A percentile compares a stretch with the other conserved stretches of the same genome.
Conservation (phyloP, 352 stramenopile genomes). For the Pythium oligandrum region DNA sequence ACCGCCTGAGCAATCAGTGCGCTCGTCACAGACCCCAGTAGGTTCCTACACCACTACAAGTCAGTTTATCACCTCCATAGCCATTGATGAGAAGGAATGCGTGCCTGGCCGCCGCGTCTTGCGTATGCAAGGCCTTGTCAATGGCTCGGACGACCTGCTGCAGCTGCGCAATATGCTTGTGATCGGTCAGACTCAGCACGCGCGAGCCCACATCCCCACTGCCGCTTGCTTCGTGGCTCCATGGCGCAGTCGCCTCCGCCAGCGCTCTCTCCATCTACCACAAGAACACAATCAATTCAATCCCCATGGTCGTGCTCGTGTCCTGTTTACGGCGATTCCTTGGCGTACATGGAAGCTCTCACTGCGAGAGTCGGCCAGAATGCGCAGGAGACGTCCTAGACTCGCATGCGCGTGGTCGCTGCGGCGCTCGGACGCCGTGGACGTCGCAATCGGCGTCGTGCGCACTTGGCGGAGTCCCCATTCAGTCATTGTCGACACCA, state of each 20-base stretch:
- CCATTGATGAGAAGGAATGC: not conserved
- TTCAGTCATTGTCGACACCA: not conserved
- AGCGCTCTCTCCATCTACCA: conserved; percentile 2
- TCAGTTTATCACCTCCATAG: not conserved
- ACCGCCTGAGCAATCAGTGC: conserved; percentile 39
- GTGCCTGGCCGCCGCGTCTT: not conserved
- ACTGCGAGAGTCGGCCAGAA: conserved; percentile 1
- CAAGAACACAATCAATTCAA: too few relatives aligned
- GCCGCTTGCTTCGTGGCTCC: not conserved
- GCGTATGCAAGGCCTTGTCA: conserved; percentile 6
- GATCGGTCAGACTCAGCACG: conserved; percentile 25
- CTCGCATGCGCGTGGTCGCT: conserved; percentile 9
- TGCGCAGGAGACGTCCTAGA: conserved; percentile 20
- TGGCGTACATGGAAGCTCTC: too few relatives aligned
- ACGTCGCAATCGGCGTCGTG: not conserved
- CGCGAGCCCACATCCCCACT: not conserved
- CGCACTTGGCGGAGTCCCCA: conserved; percentile 10
- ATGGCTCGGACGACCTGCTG: conserved; percentile 19
- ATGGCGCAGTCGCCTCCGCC: not conserved
- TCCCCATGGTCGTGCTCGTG: too few relatives aligned
- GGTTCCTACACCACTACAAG: conserved; percentile 19
- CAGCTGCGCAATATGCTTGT: conserved; percentile 57
- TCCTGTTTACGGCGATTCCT: too few relatives aligned
- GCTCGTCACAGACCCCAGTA: conserved; percentile 35
- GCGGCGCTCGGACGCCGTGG: not conserved